Conservation (phyloP, 345 rosid species). For the Dovyalis caffra region DNA sequence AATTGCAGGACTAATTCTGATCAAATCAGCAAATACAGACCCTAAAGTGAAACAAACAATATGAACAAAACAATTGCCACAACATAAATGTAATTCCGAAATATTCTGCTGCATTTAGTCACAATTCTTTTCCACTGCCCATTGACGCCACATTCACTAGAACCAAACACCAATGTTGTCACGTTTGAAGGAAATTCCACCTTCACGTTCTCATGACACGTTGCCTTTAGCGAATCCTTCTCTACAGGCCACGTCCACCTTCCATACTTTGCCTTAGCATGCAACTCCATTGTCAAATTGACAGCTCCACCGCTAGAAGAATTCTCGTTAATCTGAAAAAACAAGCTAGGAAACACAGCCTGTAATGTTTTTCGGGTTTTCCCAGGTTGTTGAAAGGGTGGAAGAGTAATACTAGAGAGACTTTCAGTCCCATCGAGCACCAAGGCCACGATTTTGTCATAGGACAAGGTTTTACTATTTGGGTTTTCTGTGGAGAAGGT, state of each 20-base stretch:
- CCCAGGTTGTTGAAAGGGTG: neutral
- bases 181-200: neutral
- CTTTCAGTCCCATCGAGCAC: neutral
- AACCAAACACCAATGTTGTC: neutral
- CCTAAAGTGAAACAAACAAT: slow-evolving; percentile 4
- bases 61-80: neutral
- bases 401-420: neutral
- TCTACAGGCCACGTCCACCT: slow-evolving; percentile 18
- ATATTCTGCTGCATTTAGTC: neutral
- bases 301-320: neutral
- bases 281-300: neutral
- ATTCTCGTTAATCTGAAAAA: neutral
- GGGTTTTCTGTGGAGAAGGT: neutral
- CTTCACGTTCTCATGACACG: neutral
- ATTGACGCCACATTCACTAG: neutral
- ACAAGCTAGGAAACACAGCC: neutral
- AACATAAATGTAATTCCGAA: slow-evolving; percentile 14
- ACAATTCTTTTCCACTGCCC: slow-evolving; percentile 3
- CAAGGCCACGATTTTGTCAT: neutral
- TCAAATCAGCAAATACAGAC: neutral
- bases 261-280: slow-evolving; percentile 7
- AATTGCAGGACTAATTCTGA: neutral
- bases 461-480: neutral
- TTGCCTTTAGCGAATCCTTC: neutral
- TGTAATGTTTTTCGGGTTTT: neutral